phyloP scores from a whole-genome alignment of 805 yeast species.

The Kregervanrija fluxuum region DNA sequence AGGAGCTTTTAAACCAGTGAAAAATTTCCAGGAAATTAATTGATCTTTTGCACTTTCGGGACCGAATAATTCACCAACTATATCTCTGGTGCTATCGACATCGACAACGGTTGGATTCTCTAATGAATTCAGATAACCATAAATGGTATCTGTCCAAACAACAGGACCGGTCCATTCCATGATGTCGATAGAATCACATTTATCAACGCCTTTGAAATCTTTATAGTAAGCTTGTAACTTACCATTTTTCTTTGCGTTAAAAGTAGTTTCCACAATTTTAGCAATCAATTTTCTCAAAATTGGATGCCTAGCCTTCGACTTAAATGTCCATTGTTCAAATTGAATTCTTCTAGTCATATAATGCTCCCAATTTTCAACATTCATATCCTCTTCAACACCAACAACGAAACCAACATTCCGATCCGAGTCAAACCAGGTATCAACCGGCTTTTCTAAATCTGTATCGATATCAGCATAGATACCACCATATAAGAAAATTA shows the following conservation, averaged over 20 bases:
- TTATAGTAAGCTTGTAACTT: constrained; percentile 29
- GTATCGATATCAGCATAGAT: constrained; percentile 59
- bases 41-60: constrained; percentile 22
- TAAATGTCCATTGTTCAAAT: constrained; percentile 56
- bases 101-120: constrained; percentile 28
- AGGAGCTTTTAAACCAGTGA: constrained; percentile 28
- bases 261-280: constrained; percentile 43
- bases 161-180: constrained; percentile 79
- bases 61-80: constrained; percentile 25
- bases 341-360: constrained; percentile 47
- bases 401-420: constrained; percentile 46
- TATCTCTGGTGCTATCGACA: constrained; percentile 25
- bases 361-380: constrained; percentile 45
- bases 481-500: constrained; percentile 50
- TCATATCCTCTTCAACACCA: constrained; percentile 48
- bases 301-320: constrained; percentile 57
- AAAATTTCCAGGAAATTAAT: constrained; percentile 28
- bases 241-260: constrained; percentile 31
- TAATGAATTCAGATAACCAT: constrained; percentile 50
- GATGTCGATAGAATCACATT: constrained; percentile 38
- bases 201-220: constrained; percentile 31
- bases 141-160: constrained; percentile 66
- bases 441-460: constrained; percentile 45
- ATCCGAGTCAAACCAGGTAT: constrained; percentile 54
- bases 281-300: constrained; percentile 47